Conservation (phyloP, 805 yeast genomes). For the Cyberlindnera samutprakarnensis region DNA sequence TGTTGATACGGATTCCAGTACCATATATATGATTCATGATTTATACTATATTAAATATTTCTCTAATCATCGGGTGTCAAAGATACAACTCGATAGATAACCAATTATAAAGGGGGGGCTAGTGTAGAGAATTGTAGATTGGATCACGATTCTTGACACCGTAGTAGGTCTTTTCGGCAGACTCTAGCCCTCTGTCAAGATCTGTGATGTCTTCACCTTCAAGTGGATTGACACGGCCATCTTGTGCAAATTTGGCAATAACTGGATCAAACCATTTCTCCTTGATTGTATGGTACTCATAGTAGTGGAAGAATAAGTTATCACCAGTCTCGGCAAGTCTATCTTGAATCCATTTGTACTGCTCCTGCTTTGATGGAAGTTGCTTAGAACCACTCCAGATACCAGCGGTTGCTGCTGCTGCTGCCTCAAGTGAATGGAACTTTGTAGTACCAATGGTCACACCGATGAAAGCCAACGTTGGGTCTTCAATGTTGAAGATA, state of each 20-base stretch:
- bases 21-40: too few species aligned
- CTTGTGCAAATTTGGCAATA: constrained; percentile 3
- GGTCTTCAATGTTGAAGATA: constrained; percentile 36
- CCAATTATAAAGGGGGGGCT: too few species aligned
- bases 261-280: constrained; percentile 6
- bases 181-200: constrained; percentile 3
- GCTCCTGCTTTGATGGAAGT: constrained; percentile 34
- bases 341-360: constrained; percentile 26
- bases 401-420: constrained; percentile 47
- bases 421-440: constrained; percentile 42
- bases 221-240: constrained; percentile 5
- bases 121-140: neutral
- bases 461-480: constrained; percentile 37
- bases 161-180: constrained; percentile 5
- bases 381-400: constrained; percentile 34
- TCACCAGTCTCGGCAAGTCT: constrained; percentile 20
- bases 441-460: constrained; percentile 31
- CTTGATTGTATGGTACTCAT: constrained; percentile 1
- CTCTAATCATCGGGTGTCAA: too few species aligned
- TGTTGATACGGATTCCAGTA: too few species aligned
- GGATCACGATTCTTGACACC: constrained; percentile 3
- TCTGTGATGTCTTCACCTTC: constrained; percentile 5
- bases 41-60: too few species aligned
- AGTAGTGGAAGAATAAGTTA: constrained; percentile 3
- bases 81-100: too few species aligned